Evolutionary conservation across 2,329 filamentous ascomycete species (phyloP).

Genomic region (Verticillium nonalfalfae): DNA sequence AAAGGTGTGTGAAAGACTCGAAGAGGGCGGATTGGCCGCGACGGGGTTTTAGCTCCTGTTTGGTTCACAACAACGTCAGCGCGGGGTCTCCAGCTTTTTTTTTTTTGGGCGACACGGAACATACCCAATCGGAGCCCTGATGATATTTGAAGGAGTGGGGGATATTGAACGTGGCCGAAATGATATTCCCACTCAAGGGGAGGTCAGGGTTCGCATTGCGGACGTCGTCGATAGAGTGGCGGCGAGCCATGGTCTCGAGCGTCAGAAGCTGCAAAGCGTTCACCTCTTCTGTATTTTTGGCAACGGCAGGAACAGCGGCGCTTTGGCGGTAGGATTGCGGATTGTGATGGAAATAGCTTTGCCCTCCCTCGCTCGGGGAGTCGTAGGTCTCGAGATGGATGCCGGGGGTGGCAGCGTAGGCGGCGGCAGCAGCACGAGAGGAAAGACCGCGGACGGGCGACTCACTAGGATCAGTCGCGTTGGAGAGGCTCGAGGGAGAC

Average conservation of each 20-base stretch:
- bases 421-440: conserved; percentile 4
- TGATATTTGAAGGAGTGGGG: conserved; percentile 53
- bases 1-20: conserved; percentile 83
- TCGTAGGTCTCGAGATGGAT: conserved; percentile 18
- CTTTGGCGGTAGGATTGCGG: neutral
- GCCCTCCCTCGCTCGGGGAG: conserved; percentile 3
- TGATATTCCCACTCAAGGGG: conserved; percentile 56
- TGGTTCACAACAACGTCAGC: conserved; percentile 3
- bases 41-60: conserved; percentile 66
- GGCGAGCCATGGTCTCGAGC: conserved; percentile 32
- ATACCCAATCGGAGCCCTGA: conserved; percentile 55
- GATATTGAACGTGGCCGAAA: conserved; percentile 59
- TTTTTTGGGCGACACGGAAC: conserved; percentile 13
- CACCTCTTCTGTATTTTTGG: conserved; percentile 8
- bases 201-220: conserved; percentile 50
- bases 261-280: conserved; percentile 30
- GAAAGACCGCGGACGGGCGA: neutral
- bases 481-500: conserved; percentile 1
- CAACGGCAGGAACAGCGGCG: conserved; percentile 1
- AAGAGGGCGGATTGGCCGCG: conserved; percentile 88
- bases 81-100: neutral
- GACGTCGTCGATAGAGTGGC: conserved; percentile 49
- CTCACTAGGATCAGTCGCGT: neutral
- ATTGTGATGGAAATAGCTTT: conserved; percentile 16
- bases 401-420: conserved; percentile 21